These are phyloP conservation scores for Pseudonectria buxi DNA, from an alignment of 2,329 filamentous ascomycete genomes.

Conservation along the genomic window DNA sequence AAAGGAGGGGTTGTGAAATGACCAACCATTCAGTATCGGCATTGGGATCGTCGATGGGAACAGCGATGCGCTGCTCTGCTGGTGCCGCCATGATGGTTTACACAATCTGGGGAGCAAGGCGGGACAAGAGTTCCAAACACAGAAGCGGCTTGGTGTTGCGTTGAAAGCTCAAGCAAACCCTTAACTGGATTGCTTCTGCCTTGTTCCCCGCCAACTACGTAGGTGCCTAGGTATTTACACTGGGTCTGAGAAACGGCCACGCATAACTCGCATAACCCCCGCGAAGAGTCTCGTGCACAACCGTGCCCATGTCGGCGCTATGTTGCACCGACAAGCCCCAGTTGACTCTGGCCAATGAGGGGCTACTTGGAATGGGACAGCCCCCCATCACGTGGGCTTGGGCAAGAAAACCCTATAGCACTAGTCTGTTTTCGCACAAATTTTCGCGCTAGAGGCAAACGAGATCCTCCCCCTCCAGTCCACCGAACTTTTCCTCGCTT, in stretches of 20 bases:
- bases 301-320: conserved; percentile 7
- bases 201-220: conserved; percentile 1
- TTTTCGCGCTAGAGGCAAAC: conserved; percentile 32
- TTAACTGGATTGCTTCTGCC: conserved; percentile 6
- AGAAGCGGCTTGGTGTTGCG: conserved; percentile 1
- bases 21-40: conserved; percentile 95
- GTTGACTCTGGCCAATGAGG: conserved; percentile 12
- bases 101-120: not conserved
- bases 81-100: conserved; percentile 50
- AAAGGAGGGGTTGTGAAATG: conserved; percentile 23
- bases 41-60: conserved; percentile 90
- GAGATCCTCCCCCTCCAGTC: conserved; percentile 27
- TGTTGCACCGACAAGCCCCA: conserved; percentile 10
- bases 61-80: conserved; percentile 58
- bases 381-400: conserved; percentile 29
- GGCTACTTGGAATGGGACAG: not conserved
- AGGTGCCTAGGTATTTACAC: no score
- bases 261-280: conserved; percentile 18
- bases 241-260: conserved; percentile 2
- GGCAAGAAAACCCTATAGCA: conserved; percentile 32
- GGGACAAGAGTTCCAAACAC: not conserved
- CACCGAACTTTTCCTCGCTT: conserved; percentile 45
- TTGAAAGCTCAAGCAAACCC: conserved; percentile 7
- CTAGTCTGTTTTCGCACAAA: conserved; percentile 32
- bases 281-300: conserved; percentile 13